Evolutionary conservation across 2,329 filamentous ascomycete species (phyloP).

Genomic region (Diatrype stigma): DNA sequence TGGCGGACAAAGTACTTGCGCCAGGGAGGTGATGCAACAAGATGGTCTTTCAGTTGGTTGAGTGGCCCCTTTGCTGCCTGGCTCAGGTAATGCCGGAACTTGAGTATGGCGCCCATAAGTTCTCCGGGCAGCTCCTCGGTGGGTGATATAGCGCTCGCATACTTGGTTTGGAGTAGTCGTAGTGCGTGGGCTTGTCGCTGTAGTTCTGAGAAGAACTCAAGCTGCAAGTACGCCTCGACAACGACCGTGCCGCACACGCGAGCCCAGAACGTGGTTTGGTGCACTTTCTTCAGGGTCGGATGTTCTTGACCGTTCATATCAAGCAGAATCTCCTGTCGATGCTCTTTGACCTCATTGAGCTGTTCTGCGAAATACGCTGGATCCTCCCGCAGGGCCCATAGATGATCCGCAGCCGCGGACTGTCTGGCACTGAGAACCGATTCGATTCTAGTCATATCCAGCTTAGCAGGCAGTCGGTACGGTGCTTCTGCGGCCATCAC

Average conservation of each 20-base stretch:
- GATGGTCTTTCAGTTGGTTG: slow-evolving; percentile 18
- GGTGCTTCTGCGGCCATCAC: slow-evolving; percentile 45
- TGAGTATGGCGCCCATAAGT: slow-evolving; percentile 34
- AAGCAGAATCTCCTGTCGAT: slow-evolving; percentile 39
- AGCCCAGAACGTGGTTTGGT: slow-evolving; percentile 32
- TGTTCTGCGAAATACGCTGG: slow-evolving; percentile 49
- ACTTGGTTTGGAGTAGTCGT: slow-evolving; percentile 27
- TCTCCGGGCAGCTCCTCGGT: slow-evolving; percentile 33
- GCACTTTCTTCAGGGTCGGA: slow-evolving; percentile 11
- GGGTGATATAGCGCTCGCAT: slow-evolving; percentile 27
- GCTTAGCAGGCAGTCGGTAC: slow-evolving; percentile 43
- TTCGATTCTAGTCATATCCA: slow-evolving; percentile 43
- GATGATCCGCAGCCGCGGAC: slow-evolving; percentile 45
- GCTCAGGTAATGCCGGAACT: slow-evolving; percentile 33
- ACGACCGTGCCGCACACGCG: slow-evolving; percentile 32
- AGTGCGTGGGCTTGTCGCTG: slow-evolving; percentile 25
- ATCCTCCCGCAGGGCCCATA: slow-evolving; percentile 55
- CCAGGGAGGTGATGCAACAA: slow-evolving; percentile 37
- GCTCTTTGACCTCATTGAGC: slow-evolving; percentile 40
- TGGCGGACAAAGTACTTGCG: slow-evolving; percentile 30
- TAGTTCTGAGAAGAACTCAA: slow-evolving; percentile 37
- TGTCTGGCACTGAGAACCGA: slow-evolving; percentile 38
- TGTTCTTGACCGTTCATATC: slow-evolving; percentile 32
- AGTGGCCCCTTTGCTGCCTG: slow-evolving; percentile 29
- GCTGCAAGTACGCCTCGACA: slow-evolving; percentile 25